Conservation (phyloP, 2,329 filamentous ascomycete genomes). For the Botrytis porri region DNA sequence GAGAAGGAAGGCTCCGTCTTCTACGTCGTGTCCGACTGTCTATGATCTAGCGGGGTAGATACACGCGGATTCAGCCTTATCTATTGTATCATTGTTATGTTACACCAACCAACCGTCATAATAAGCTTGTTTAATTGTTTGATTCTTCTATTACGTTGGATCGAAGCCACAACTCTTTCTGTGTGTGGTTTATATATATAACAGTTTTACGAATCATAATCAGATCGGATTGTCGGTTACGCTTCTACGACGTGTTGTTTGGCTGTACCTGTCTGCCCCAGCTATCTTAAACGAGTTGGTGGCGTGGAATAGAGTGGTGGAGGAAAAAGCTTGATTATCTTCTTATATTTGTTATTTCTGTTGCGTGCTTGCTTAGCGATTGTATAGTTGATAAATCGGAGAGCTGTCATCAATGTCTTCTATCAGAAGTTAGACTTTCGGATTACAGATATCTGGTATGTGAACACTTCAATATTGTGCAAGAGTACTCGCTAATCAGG, state of each 20-base stretch:
- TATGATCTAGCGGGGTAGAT: neutral
- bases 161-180: neutral
- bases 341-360: neutral
- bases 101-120: neutral
- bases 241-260: neutral
- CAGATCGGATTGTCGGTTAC: neutral
- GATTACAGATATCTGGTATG: neutral
- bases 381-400: neutral
- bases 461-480: neutral
- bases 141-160: neutral
- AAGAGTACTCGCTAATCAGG: neutral
- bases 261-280: neutral
- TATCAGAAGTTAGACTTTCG: neutral
- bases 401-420: neutral
- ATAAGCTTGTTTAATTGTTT: neutral
- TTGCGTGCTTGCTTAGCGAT: neutral
- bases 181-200: neutral
- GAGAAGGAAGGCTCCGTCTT: neutral
- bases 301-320: neutral
- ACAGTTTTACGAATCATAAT: neutral
- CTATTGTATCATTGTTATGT: neutral
- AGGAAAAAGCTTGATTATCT: neutral
- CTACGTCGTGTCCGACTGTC: neutral
- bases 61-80: neutral
- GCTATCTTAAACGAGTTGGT: neutral